A percentile compares a stretch with the other conserved stretches of the same genome.
Conservation (phyloP, 1,284 basidiomycete genomes). For the Trametes versicolor region DNA sequence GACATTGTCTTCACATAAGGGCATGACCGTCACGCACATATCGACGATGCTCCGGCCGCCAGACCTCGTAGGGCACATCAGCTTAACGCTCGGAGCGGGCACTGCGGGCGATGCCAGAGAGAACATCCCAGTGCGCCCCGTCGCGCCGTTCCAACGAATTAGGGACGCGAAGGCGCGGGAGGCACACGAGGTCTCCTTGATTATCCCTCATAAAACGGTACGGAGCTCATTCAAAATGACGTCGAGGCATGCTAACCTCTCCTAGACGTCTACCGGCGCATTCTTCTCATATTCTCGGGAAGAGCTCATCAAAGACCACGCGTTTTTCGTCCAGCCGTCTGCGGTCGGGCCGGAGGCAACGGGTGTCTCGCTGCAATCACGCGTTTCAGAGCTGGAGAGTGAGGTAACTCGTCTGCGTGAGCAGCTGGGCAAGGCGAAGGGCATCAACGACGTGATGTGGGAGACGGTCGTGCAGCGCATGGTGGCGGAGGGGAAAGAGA, state of each 20-base stretch:
- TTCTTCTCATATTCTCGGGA: constrained; percentile 54
- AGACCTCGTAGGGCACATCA: constrained; percentile 84
- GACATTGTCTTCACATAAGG: constrained; percentile 79
- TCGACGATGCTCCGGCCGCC: constrained; percentile 83
- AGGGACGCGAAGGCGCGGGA: constrained; percentile 72
- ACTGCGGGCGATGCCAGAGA: constrained; percentile 61
- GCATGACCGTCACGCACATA: constrained; percentile 78
- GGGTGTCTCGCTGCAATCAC: constrained; percentile 56
- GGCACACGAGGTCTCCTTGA: constrained; percentile 70
- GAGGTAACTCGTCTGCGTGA: constrained; percentile 73
- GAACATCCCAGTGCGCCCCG: constrained; percentile 68
- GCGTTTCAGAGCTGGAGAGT: constrained; percentile 73
- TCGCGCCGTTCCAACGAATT: constrained; percentile 77
- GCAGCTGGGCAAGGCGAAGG: constrained; percentile 82
- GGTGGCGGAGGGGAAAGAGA: constrained; percentile 52
- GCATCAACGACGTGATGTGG: constrained; percentile 93
- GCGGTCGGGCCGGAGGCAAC: constrained; percentile 43
- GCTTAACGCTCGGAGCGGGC: constrained; percentile 58
- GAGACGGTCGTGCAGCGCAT: constrained; percentile 76
- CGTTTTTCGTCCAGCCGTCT: constrained; percentile 62
- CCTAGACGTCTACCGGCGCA: constrained; percentile 32
- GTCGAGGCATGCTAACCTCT: neutral
- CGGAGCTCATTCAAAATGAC: constrained; percentile 27
- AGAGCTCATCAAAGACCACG: constrained; percentile 69
- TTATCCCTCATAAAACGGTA: constrained; percentile 61